Evolutionary conservation across 352 stramenopile genomes (phyloP), one percentile per base, ranked within the genome.

Genomic region (Pilasporangium apinafurcum): DNA sequence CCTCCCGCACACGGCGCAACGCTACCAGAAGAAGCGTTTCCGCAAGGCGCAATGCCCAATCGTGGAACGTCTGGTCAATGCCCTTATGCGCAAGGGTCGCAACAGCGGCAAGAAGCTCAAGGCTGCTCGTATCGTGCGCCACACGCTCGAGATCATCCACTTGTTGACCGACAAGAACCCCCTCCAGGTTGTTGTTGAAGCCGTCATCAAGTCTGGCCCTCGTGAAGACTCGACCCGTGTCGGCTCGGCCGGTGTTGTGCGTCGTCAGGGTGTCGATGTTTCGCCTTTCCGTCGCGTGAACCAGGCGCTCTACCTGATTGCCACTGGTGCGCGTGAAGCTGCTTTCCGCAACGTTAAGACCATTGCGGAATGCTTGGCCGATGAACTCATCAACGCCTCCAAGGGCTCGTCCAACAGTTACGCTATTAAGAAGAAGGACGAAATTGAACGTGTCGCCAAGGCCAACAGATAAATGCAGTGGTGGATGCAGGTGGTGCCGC

Each of bases 391-490:
- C 79, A 99, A 99, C 80, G 96, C 96, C 31, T 97, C 96, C 41
- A 97, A 98, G 81, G 96, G 97, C 52, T 98, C 95, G 63, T 99
- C 95, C 68, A 99, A 99, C 96, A 98, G 84, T 56, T 99, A 99
- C 75, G 96, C 97, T 65, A 99, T 99, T 82, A 99, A 99, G 96
- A 99, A 99, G 88, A 99, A 99, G 92, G 97, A 99, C 82, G 97
- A 99, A 77, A 99, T 99, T 69, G 96, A 99, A 89, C 96, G 96
- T 96, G 97, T 99, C 51, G 96, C 96, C 73, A 99, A 99, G 95
- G 97, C 94, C 53, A 99, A 99, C 87, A 96, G 97, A 96, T 99
- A 99, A 99, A 73, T 54, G 48, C 60, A 16, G 33, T n/a, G 3
- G 13, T 10, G 24, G 27, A 30, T 35, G 47, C 43, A 43, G 32